These are phyloP conservation scores for Diplocarpon rosae DNA, from an alignment of 2,329 filamentous ascomycete species.

Conservation along the genomic window DNA sequence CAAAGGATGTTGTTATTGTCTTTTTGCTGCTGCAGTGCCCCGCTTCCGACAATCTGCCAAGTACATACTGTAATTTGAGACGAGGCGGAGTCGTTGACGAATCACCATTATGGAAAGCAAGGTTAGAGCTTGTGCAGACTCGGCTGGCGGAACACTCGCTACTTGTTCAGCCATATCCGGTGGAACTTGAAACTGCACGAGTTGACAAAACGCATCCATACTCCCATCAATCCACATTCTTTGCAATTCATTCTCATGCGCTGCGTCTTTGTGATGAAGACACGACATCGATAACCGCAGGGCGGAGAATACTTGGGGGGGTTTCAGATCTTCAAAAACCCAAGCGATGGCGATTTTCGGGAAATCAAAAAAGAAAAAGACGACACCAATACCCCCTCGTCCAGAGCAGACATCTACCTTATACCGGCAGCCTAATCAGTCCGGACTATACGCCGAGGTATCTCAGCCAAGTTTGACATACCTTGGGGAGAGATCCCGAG, in stretches of 20 bases:
- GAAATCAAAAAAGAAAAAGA: slow-evolving; percentile 19
- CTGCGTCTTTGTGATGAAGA: slow-evolving; percentile 2
- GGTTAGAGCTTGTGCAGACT: slow-evolving; percentile 6
- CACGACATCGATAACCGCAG: slow-evolving; percentile 2
- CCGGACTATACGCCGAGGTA: slow-evolving; percentile 3
- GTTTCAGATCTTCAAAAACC: slow-evolving; percentile 4
- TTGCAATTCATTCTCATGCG: background rate
- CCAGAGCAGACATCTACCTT: slow-evolving; percentile 3
- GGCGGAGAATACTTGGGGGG: slow-evolving; percentile 4
- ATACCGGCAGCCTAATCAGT: slow-evolving; percentile 3
- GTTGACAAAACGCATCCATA: background rate
- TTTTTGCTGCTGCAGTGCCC: no score
- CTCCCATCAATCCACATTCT: background rate
- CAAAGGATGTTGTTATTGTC: no score
- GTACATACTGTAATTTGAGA: slow-evolving; percentile 16
- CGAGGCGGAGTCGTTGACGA: slow-evolving; percentile 18
- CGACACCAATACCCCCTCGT: slow-evolving; percentile 10
- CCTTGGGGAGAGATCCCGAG: slow-evolving; percentile 9
- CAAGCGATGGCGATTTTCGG: slow-evolving; percentile 24
- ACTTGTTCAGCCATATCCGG: background rate
- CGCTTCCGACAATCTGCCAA: no score
- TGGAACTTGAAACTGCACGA: background rate
- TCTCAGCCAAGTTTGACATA: slow-evolving; percentile 11
- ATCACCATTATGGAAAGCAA: slow-evolving; percentile 7
- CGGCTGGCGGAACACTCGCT: background rate